These are phyloP conservation scores for Tetrahymena thermophila DNA, from an alignment of 73 alveolate species.

Conservation along the genomic window DNA sequence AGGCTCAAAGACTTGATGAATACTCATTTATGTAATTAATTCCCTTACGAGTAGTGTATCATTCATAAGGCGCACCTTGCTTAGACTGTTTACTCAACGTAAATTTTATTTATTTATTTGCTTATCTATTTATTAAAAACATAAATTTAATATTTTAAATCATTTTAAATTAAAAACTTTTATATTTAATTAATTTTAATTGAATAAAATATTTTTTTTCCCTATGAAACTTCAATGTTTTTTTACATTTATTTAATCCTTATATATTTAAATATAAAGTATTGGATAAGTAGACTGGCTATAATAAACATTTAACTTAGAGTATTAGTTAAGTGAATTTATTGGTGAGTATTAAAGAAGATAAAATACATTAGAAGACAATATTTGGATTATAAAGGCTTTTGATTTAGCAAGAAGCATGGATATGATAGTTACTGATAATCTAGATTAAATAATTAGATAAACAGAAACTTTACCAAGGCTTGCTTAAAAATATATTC, in stretches of 20 bases:
- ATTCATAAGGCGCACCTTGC: conserved; percentile 78
- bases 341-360: conserved; percentile 83
- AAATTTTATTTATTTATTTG: neutral
- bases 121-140: neutral
- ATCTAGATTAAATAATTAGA: conserved; percentile 75
- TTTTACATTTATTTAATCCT: neutral
- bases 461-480: conserved; percentile 92
- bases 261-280: neutral
- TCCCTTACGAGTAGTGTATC: conserved; percentile 77
- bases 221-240: neutral
- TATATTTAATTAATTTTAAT: no score
- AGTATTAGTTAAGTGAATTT: conserved; percentile 77
- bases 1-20: conserved; percentile 37
- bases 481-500: conserved; percentile 80
- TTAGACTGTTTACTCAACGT: conserved; percentile 55
- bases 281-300: conserved; percentile 52
- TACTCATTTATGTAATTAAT: conserved; percentile 66
- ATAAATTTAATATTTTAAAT: no score
- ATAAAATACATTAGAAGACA: conserved; percentile 57
- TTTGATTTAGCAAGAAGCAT: conserved; percentile 84
- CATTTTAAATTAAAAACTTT: no score
- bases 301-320: conserved; percentile 75
- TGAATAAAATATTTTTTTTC: no score
- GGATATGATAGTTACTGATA: conserved; percentile 86
- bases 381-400: conserved; percentile 92